These are phyloP conservation scores for Ceratobasidium theobromae DNA, from an alignment of 1,284 basidiomycete genomes.

Conservation along the genomic window DNA sequence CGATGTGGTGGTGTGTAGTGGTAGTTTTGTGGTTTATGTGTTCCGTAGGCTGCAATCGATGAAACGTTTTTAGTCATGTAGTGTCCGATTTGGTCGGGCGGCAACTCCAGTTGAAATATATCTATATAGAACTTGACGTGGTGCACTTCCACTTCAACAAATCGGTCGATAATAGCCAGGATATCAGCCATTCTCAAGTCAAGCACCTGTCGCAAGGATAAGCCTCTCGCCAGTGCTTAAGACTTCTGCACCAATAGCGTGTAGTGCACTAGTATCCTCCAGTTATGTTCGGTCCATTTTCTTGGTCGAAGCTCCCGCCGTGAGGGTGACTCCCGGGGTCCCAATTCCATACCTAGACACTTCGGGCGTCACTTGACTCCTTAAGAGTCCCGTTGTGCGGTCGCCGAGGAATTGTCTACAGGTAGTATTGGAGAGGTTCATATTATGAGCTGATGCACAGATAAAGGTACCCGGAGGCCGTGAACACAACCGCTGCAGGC, in stretches of 20 bases:
- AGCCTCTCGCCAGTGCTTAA: conserved; percentile 1
- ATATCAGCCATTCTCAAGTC: conserved; percentile 7
- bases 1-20: too few species aligned
- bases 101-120: too few species aligned
- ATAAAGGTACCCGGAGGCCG: too few species aligned
- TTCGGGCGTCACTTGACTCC: conserved; percentile 18
- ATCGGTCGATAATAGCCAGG: conserved; percentile 1
- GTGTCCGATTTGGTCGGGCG: too few species aligned
- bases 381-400: conserved; percentile 6
- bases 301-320: neutral
- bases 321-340: conserved; percentile 17
- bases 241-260: conserved; percentile 9
- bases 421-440: neutral
- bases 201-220: conserved; percentile 9
- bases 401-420: conserved; percentile 3
- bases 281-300: conserved; percentile 19
- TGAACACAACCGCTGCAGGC: too few species aligned
- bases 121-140: conserved; percentile 9
- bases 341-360: conserved; percentile 16
- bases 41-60: too few species aligned
- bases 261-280: conserved; percentile 22
- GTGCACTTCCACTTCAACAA: conserved; percentile 16
- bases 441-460: neutral
- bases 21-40: too few species aligned
- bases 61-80: too few species aligned